These are phyloP conservation scores for Myriangium duriaei DNA, from an alignment of 2,329 filamentous ascomycete species.

Conservation along the genomic window DNA sequence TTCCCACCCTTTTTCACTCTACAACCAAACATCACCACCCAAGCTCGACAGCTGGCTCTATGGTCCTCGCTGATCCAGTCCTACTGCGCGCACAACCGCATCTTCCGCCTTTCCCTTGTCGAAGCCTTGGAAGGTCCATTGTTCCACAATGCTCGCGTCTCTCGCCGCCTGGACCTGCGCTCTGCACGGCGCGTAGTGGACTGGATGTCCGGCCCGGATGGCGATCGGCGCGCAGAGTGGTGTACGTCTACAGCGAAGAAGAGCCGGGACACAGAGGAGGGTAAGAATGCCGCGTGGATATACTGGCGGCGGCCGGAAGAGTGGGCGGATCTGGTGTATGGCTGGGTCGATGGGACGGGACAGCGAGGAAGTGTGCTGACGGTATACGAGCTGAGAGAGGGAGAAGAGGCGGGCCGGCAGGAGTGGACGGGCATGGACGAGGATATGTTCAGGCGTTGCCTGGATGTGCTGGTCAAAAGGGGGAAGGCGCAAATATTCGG, in stretches of 20 bases:
- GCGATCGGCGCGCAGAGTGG: constrained; percentile 53
- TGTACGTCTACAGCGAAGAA: constrained; percentile 28
- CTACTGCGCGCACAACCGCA: constrained; percentile 67
- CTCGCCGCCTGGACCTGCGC: constrained; percentile 35
- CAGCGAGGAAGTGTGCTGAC: constrained; percentile 85
- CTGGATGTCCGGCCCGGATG: constrained; percentile 42
- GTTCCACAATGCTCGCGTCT: constrained; percentile 38
- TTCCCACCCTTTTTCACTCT: constrained; percentile 81
- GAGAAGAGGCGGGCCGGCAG: constrained; percentile 57
- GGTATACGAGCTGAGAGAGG: constrained; percentile 79
- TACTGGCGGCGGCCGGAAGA: constrained; percentile 83
- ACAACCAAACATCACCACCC: constrained; percentile 62
- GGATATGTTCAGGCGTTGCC: constrained; percentile 64
- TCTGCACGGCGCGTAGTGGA: constrained; percentile 43
- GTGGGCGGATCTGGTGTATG: constrained; percentile 69
- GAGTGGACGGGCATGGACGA: constrained; percentile 49
- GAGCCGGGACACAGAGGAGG: constrained; percentile 16
- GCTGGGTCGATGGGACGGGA: constrained; percentile 73
- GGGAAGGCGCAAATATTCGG: constrained; percentile 93
- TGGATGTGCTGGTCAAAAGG: constrained; percentile 72
- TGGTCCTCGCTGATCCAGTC: constrained; percentile 77
- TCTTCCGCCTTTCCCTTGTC: constrained; percentile 62
- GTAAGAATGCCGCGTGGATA: constrained; percentile 53
- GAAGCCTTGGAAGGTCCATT: constrained; percentile 46
- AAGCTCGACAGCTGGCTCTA: constrained; percentile 63